A percentile compares a stretch with the other conserved stretches of the same genome.
Evolutionary conservation across 2,329 filamentous ascomycete species (phyloP).

Genomic region (Neurospora sp.): DNA sequence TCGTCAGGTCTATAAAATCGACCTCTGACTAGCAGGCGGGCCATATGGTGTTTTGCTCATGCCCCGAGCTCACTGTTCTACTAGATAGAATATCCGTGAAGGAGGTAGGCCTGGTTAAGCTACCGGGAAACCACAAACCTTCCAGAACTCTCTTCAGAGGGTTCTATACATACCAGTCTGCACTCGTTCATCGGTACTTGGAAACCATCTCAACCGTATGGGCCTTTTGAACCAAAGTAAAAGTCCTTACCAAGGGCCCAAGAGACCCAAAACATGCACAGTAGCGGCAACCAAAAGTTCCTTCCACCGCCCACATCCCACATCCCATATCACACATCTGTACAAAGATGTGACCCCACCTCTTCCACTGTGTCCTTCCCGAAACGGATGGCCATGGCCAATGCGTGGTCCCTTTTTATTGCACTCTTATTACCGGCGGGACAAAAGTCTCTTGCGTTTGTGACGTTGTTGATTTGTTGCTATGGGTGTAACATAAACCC

Average conservation of each 20-base stretch:
- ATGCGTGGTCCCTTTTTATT: neutral
- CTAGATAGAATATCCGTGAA: neutral
- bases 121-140: neutral
- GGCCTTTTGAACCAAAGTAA: neutral
- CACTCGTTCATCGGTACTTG: neutral
- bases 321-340: neutral
- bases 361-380: neutral
- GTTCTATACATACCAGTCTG: neutral
- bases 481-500: neutral
- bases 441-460: neutral
- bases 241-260: neutral
- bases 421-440: neutral
- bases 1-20: too few relatives aligned
- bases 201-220: neutral
- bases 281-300: neutral
- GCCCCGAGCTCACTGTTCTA: neutral
- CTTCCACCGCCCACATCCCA: neutral
- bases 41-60: neutral
- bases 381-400: neutral
- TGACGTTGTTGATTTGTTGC: neutral
- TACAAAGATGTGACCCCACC: neutral
- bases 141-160: neutral
- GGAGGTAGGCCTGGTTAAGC: neutral
- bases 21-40: too few relatives aligned
- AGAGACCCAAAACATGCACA: neutral